These are phyloP conservation scores for Fonsecaea pedrosoi DNA, from an alignment of 2,329 filamentous ascomycete species.

Conservation along the genomic window DNA sequence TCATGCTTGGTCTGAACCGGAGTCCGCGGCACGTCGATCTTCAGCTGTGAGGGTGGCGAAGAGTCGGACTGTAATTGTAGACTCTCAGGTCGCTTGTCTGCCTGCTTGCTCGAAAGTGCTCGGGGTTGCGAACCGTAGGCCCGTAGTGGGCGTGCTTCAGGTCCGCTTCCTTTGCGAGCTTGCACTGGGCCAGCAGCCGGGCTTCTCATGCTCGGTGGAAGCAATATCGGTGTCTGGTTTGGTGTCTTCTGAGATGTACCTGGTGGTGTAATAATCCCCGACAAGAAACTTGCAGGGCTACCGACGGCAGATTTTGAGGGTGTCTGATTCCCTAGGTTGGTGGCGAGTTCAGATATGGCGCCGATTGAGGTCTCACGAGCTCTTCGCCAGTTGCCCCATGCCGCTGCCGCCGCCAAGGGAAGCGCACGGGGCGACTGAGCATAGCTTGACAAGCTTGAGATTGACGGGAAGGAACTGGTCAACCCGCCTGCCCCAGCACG, in stretches of 20 bases:
- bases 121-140: conserved; percentile 35
- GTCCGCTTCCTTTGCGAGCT: conserved; percentile 32
- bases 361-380: conserved; percentile 63
- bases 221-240: conserved; percentile 47
- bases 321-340: conserved; percentile 52
- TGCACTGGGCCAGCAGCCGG: conserved; percentile 27
- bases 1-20: conserved; percentile 51
- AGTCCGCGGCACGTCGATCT: conserved; percentile 27
- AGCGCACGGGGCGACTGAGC: conserved; percentile 78
- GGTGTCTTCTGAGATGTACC: conserved; percentile 72
- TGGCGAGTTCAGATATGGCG: conserved; percentile 43
- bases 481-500: conserved; percentile 74
- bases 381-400: conserved; percentile 94
- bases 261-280: conserved; percentile 88
- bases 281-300: conserved; percentile 64
- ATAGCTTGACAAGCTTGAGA: conserved; percentile 77
- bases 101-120: conserved; percentile 26
- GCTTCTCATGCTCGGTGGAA: conserved; percentile 43
- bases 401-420: conserved; percentile 87
- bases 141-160: conserved; percentile 36
- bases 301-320: conserved; percentile 63
- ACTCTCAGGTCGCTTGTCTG: conserved; percentile 24
- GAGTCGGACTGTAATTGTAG: conserved; percentile 10
- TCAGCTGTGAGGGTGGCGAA: conserved; percentile 41
- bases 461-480: conserved; percentile 70